Evolutionary conservation across 768 basidiomycete genomes (phyloP).

Genomic region (Amanita jacksonii): DNA sequence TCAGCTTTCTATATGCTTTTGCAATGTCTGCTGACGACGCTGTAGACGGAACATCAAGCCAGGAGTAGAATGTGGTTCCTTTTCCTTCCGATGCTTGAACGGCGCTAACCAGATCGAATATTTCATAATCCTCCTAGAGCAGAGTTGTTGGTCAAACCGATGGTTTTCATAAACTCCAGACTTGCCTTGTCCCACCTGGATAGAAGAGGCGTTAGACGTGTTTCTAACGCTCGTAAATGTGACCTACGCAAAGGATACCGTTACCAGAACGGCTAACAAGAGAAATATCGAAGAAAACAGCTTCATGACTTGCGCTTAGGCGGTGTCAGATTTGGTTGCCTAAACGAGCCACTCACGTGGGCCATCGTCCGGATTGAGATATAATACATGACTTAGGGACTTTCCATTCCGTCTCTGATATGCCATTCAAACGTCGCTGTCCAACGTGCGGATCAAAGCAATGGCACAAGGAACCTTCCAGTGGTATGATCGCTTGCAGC

Average conservation of each 20-base stretch:
- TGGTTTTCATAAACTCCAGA: not conserved
- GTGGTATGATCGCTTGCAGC: conserved; percentile 76
- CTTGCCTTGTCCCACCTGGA: conserved; percentile 67
- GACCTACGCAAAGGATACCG: conserved; percentile 52
- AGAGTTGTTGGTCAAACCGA: not conserved
- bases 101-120: conserved; percentile 85
- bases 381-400: not conserved
- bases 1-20: conserved; percentile 88
- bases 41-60: conserved; percentile 70
- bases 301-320: conserved; percentile 45
- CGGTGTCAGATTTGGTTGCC: no score
- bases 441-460: conserved; percentile 72
- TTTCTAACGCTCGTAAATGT: not conserved
- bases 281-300: conserved; percentile 32
- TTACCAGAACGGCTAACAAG: conserved; percentile 42
- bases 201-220: conserved; percentile 1
- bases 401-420: conserved; percentile 13
- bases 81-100: conserved; percentile 83
- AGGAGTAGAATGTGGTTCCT: conserved; percentile 93
- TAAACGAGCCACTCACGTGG: no score
- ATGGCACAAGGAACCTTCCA: conserved; percentile 81
- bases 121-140: conserved; percentile 84
- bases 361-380: not conserved
- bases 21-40: conserved; percentile 71
- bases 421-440: conserved; percentile 62